Percentiles rank a stretch among this genome's conserved stretches.
These are phyloP conservation scores for Umbelopsis sp. DNA, from an alignment of 192 early-diverging fungal species.

Conservation along the genomic window DNA sequence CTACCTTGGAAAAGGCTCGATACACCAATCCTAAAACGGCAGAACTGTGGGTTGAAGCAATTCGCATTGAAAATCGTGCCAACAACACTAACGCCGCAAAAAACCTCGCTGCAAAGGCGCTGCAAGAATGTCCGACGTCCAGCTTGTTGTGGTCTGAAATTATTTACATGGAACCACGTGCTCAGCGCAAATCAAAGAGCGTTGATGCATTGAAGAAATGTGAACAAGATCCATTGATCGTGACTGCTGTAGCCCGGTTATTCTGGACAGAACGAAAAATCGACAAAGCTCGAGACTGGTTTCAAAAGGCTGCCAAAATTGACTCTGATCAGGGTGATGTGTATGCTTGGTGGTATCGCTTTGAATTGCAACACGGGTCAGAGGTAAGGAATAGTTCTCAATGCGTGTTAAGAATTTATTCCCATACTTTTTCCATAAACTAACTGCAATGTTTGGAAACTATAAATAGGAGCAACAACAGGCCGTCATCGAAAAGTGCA, in stretches of 20 bases:
- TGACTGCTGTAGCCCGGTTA: constrained; percentile 81
- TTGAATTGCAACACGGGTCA: constrained; percentile 83
- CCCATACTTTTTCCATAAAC: background rate
- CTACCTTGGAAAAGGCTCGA: constrained; percentile 83
- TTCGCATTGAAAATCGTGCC: constrained; percentile 78
- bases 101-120: constrained; percentile 80
- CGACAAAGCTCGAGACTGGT: constrained; percentile 95
- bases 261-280: constrained; percentile 94
- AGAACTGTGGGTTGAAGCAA: constrained; percentile 85
- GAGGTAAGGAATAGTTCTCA: constrained; percentile 34
- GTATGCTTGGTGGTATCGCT: constrained; percentile 95
- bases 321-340: constrained; percentile 90
- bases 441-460: background rate
- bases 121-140: constrained; percentile 90
- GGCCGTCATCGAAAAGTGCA: constrained; percentile 68
- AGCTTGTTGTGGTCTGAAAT: constrained; percentile 88
- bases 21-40: constrained; percentile 80
- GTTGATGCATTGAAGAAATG: constrained; percentile 92
- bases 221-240: constrained; percentile 81
- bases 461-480: constrained; percentile 38
- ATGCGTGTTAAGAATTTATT: constrained; percentile 1
- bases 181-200: constrained; percentile 83
- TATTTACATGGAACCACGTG: constrained; percentile 82
- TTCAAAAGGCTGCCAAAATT: constrained; percentile 75
- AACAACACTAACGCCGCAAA: constrained; percentile 69